A percentile compares a stretch with the other conserved stretches of the same genome.
phyloP scores from a whole-genome alignment of 768 basidiomycete species.

The Psilocybe sp. region DNA sequence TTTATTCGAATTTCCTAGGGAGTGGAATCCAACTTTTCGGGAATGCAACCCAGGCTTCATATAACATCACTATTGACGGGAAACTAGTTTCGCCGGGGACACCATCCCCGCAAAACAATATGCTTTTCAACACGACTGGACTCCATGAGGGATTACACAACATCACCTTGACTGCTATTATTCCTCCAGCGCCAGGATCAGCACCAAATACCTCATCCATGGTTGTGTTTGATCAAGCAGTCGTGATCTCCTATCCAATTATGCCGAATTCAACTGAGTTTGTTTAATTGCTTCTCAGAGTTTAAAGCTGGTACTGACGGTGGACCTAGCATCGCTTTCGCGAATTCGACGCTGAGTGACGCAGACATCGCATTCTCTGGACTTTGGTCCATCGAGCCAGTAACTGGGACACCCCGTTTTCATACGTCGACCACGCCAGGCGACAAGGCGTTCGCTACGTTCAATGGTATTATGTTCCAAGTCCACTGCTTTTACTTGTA shows the following conservation, averaged over 20 bases:
- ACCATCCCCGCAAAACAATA: slow-evolving; percentile 25
- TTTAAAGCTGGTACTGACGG: slow-evolving; percentile 2
- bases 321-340: slow-evolving; percentile 22
- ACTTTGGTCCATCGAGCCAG: slow-evolving; percentile 45
- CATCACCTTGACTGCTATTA: slow-evolving; percentile 50
- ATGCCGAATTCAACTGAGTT: slow-evolving; percentile 35
- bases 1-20: slow-evolving; percentile 35
- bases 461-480: slow-evolving; percentile 40
- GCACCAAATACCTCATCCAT: slow-evolving; percentile 26
- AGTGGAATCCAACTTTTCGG: slow-evolving; percentile 64
- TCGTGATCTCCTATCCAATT: slow-evolving; percentile 35
- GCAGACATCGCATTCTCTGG: slow-evolving; percentile 50
- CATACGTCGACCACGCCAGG: slow-evolving; percentile 36
- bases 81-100: slow-evolving; percentile 16
- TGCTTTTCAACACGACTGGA: slow-evolving; percentile 48
- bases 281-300: slow-evolving; percentile 1
- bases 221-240: slow-evolving; percentile 57
- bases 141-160: slow-evolving; percentile 51
- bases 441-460: slow-evolving; percentile 40
- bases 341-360: slow-evolving; percentile 38
- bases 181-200: slow-evolving; percentile 18
- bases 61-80: slow-evolving; percentile 54
- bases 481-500: neutral
- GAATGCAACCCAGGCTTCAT: slow-evolving; percentile 40
- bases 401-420: slow-evolving; percentile 17